Conservation (phyloP, 352 stramenopile species). For the Globisporangium middletonii region DNA sequence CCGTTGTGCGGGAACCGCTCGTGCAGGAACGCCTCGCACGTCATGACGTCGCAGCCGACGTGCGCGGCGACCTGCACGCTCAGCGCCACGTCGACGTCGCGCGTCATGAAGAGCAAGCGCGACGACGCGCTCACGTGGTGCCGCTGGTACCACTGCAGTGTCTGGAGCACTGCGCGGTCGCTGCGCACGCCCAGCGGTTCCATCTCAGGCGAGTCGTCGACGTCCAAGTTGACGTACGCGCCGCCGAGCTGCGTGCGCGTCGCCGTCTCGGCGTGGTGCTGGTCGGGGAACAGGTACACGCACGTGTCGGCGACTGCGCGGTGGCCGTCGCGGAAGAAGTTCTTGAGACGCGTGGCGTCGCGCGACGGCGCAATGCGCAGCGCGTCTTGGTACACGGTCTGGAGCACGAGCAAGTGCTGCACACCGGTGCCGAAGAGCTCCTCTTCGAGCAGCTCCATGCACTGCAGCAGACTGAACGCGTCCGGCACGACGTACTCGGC, state of each 20-base stretch:
- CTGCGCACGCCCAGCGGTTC: conserved; percentile 35
- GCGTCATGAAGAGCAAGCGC: conserved; percentile 53
- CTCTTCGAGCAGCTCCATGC: conserved; percentile 72
- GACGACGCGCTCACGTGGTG: conserved; percentile 31
- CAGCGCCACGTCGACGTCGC: conserved; percentile 35
- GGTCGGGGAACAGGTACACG: conserved; percentile 62
- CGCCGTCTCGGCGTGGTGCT: conserved; percentile 58
- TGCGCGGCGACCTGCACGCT: conserved; percentile 26
- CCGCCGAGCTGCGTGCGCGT: conserved; percentile 25
- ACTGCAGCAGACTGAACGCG: conserved; percentile 60
- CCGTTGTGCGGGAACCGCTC: conserved; percentile 29
- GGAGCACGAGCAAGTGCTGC: conserved; percentile 55
- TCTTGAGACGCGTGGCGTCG: conserved; percentile 54
- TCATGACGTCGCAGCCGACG: conserved; percentile 44
- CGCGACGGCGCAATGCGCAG: conserved; percentile 58
- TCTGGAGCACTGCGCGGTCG: conserved; percentile 43
- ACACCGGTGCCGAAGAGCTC: conserved; percentile 30
- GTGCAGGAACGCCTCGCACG: conserved; percentile 46
- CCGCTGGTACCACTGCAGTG: conserved; percentile 54
- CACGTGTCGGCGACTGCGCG: conserved; percentile 34
- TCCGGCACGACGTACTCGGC: conserved; percentile 69
- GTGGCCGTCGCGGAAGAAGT: conserved; percentile 61
- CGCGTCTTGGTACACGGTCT: conserved; percentile 62
- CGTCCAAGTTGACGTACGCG: conserved; percentile 13
- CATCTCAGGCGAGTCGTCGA: conserved; percentile 16